Percentiles rank a stretch among this genome's conserved stretches.
phyloP scores from a whole-genome alignment of 805 yeast genomes.

The Ogataea pini region DNA sequence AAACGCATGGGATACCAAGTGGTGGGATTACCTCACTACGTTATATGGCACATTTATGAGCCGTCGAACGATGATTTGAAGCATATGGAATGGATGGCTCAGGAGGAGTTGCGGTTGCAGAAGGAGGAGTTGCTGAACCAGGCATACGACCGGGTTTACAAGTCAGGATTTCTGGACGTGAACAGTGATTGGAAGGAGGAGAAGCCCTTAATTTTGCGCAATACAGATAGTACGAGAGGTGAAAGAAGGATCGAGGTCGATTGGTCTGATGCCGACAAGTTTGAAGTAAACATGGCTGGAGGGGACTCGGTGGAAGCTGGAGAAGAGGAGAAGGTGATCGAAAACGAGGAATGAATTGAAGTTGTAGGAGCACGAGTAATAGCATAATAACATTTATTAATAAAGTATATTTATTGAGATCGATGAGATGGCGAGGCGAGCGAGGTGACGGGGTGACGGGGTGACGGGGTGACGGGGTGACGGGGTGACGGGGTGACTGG shows the following conservation, averaged over 20 bases:
- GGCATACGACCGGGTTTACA: slow-evolving; percentile 72
- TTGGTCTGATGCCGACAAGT: slow-evolving; percentile 64
- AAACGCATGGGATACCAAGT: slow-evolving; percentile 85
- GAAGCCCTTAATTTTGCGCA: slow-evolving; percentile 68
- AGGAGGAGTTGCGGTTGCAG: slow-evolving; percentile 66
- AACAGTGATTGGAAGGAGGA: slow-evolving; percentile 73
- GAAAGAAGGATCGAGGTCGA: slow-evolving; percentile 54
- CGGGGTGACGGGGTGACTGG: too few species aligned
- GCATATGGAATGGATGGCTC: slow-evolving; percentile 85
- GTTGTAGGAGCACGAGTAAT: not conserved
- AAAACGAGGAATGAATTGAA: not conserved
- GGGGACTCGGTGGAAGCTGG: not conserved
- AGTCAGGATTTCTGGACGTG: slow-evolving; percentile 75
- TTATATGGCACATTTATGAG: slow-evolving; percentile 95
- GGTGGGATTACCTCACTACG: slow-evolving; percentile 90
- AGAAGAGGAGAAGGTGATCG: not conserved
- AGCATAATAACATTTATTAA: not conserved
- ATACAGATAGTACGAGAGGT: slow-evolving; percentile 61
- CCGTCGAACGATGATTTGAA: slow-evolving; percentile 89
- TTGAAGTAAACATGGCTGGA: slow-evolving; percentile 8
- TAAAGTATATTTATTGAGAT: not conserved
- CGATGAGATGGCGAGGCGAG: not conserved
- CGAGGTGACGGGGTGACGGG: not conserved
- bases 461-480: too few species aligned
- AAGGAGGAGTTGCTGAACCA: slow-evolving; percentile 64